A percentile compares a stretch with the other conserved stretches of the same genome.
phyloP scores from a whole-genome alignment of 1,139 yeast genomes.

The Taphrina communis region DNA sequence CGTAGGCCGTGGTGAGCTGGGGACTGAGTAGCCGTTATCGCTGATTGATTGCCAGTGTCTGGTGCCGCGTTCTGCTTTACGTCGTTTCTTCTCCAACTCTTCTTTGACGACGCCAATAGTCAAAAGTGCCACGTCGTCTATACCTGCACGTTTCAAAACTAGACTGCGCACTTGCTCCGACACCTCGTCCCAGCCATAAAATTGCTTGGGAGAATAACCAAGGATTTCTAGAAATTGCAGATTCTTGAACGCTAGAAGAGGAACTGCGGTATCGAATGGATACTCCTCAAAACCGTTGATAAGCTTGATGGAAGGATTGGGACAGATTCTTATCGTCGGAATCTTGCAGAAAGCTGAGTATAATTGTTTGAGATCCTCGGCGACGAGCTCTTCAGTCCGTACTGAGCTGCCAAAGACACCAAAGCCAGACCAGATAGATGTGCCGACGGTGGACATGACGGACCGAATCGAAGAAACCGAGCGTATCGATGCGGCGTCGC shows the following conservation, averaged over 20 bases:
- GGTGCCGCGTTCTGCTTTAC: slow-evolving; percentile 53
- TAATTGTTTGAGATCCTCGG: slow-evolving; percentile 60
- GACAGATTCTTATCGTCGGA: slow-evolving; percentile 67
- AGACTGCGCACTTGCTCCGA: slow-evolving; percentile 64
- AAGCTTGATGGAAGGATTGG: slow-evolving; percentile 62
- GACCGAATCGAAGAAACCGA: slow-evolving; percentile 69
- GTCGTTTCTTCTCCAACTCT: slow-evolving; percentile 55
- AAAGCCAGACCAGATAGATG: slow-evolving; percentile 52
- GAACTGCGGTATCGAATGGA: slow-evolving; percentile 74
- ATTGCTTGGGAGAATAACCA: slow-evolving; percentile 68
- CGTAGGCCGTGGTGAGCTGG: slow-evolving; percentile 27
- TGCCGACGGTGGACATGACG: slow-evolving; percentile 56
- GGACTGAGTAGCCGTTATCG: neutral
- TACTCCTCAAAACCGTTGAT: slow-evolving; percentile 70
- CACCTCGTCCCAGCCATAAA: slow-evolving; percentile 68
- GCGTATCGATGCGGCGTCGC: slow-evolving; percentile 66
- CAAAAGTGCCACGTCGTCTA: slow-evolving; percentile 61
- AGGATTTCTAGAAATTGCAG: slow-evolving; percentile 65
- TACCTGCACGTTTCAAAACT: slow-evolving; percentile 60
- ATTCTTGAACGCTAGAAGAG: slow-evolving; percentile 65
- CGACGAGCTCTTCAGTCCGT: slow-evolving; percentile 23
- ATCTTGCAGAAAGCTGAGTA: slow-evolving; percentile 70
- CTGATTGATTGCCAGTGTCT: slow-evolving; percentile 39
- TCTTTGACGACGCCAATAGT: slow-evolving; percentile 60
- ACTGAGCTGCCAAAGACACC: slow-evolving; percentile 26